A percentile compares a stretch with the other conserved stretches of the same genome.
phyloP scores from a whole-genome alignment of 495 filamentous ascomycete genomes.

The Pyronema omphalodes region DNA sequence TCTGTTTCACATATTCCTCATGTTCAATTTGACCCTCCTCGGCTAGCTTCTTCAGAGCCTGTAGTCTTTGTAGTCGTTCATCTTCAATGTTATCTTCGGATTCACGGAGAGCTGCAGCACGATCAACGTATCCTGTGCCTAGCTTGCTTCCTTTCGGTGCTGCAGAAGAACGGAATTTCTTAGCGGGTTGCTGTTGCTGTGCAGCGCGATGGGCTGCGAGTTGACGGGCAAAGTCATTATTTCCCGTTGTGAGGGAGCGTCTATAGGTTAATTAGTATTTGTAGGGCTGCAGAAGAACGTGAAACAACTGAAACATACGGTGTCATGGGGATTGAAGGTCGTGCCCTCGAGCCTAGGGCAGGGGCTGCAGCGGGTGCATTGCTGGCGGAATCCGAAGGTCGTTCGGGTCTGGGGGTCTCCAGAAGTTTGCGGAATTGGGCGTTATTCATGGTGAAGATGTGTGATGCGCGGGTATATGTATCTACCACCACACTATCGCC shows the following conservation, averaged over 20 bases:
- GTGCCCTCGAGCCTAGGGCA: slow-evolving; percentile 45
- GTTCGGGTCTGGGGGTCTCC: slow-evolving; percentile 27
- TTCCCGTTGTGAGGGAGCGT: slow-evolving; percentile 37
- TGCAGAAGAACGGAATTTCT: slow-evolving; percentile 57
- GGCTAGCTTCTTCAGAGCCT: slow-evolving; percentile 62
- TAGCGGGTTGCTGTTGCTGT: slow-evolving; percentile 31
- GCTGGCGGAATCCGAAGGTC: slow-evolving; percentile 18
- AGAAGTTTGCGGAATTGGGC: slow-evolving; percentile 85
- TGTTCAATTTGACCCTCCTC: slow-evolving; percentile 63
- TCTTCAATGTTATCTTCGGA: slow-evolving; percentile 37
- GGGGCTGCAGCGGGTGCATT: slow-evolving; percentile 25
- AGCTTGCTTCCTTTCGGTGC: slow-evolving; percentile 72
- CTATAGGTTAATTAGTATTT: slow-evolving; percentile 26
- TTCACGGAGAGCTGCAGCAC: slow-evolving; percentile 31
- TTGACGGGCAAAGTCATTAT: slow-evolving; percentile 64
- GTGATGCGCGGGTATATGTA: no score
- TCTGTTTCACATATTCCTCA: slow-evolving; percentile 43
- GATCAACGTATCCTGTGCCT: slow-evolving; percentile 66
- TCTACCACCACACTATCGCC: no score
- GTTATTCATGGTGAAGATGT: slow-evolving; percentile 58
- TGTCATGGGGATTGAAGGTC: slow-evolving; percentile 70
- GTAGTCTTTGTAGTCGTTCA: slow-evolving; percentile 44
- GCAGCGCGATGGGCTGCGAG: slow-evolving; percentile 48
- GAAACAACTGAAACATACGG: slow-evolving; percentile 34
- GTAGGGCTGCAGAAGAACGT: neutral